Percentiles rank a stretch among this genome's conserved stretches.
phyloP scores from a whole-genome alignment of 2,329 filamentous ascomycete species.

The Penicillium decumbens region DNA sequence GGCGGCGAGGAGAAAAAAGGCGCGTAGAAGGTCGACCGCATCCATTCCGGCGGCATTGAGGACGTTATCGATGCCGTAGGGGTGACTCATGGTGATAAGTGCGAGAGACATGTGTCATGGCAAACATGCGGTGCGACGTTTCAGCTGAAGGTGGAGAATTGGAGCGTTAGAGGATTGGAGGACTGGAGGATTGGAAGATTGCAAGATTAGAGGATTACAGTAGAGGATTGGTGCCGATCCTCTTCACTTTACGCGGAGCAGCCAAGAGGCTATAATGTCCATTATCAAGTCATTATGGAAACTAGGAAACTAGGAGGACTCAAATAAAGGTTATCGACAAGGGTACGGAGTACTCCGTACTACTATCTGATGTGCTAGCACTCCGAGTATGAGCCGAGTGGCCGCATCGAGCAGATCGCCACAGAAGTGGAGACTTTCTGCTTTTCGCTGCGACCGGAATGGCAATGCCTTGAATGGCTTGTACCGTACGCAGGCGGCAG shows the following conservation, averaged over 20 bases:
- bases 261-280: not conserved
- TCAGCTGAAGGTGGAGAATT: conserved; percentile 8
- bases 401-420: conserved; percentile 17
- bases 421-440: conserved; percentile 12
- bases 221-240: conserved; percentile 3
- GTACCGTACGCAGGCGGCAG: not conserved
- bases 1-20: conserved; percentile 37
- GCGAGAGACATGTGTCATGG: conserved; percentile 4
- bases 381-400: conserved; percentile 3
- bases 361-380: not conserved
- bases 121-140: conserved; percentile 4
- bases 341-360: not conserved
- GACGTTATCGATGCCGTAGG: conserved; percentile 13
- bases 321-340: not conserved
- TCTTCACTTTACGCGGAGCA: not conserved
- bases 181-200: not conserved
- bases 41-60: conserved; percentile 26
- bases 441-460: conserved; percentile 14
- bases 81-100: conserved; percentile 8
- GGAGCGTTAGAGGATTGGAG: not conserved
- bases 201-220: not conserved
- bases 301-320: not conserved
- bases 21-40: conserved; percentile 32
- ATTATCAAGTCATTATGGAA: not conserved
- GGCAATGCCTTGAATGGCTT: conserved; percentile 1